These are phyloP conservation scores for Candolleomyces aberdarensis DNA, from an alignment of 768 basidiomycete genomes.

Conservation along the genomic window DNA sequence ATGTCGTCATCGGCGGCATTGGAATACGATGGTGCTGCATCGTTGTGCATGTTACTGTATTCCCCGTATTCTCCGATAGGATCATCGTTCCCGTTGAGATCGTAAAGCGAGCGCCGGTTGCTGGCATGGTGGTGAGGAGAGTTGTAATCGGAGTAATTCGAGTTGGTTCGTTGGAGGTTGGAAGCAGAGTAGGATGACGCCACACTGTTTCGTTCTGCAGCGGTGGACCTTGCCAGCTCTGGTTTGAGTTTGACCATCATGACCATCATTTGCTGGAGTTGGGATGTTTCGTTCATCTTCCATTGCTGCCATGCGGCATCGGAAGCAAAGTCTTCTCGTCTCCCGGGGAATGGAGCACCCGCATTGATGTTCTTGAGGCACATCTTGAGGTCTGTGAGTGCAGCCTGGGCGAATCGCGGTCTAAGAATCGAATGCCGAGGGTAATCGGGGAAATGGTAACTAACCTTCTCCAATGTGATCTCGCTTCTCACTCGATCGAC, in stretches of 20 bases:
- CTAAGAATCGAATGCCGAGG: conserved; percentile 2
- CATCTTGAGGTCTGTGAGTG: conserved; percentile 85
- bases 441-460: conserved; percentile 6
- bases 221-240: conserved; percentile 76
- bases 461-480: conserved; percentile 74
- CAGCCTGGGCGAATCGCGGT: conserved; percentile 50
- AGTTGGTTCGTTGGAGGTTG: conserved; percentile 5
- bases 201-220: conserved; percentile 43
- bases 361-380: conserved; percentile 91
- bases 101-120: conserved; percentile 62
- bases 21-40: conserved; percentile 7
- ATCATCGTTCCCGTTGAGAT: conserved; percentile 20
- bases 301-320: conserved; percentile 85
- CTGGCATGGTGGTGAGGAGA: conserved; percentile 29
- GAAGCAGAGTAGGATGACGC: conserved; percentile 31
- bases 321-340: conserved; percentile 80
- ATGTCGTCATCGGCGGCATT: conserved; percentile 61
- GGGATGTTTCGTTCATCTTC: conserved; percentile 76
- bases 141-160: conserved; percentile 17
- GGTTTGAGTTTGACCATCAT: conserved; percentile 85
- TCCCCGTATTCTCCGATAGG: conserved; percentile 35
- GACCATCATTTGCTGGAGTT: conserved; percentile 86
- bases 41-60: conserved; percentile 29
- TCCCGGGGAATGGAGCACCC: conserved; percentile 78
- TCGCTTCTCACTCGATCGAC: conserved; percentile 60